Conservation (phyloP, 2,329 filamentous ascomycete species). For the Epichloe baconii region DNA sequence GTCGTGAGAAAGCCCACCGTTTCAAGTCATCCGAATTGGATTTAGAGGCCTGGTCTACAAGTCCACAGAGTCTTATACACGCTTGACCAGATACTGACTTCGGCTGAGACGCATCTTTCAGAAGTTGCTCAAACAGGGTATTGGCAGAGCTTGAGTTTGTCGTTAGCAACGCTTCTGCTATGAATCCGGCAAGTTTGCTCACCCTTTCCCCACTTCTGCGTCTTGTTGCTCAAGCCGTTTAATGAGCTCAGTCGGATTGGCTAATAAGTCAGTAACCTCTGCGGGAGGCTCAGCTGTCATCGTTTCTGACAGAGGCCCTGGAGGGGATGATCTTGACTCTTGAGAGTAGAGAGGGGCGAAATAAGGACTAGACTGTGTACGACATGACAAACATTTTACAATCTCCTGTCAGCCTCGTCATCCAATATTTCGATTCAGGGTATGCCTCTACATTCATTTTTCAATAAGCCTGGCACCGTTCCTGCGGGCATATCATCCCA, state of each 20-base stretch:
- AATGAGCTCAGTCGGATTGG: conserved; percentile 23
- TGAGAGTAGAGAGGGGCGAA: neutral
- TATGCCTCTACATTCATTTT: neutral
- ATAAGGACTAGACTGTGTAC: neutral
- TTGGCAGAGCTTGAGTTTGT: conserved; percentile 18
- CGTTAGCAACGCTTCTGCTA: conserved; percentile 1
- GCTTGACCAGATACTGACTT: conserved; percentile 42
- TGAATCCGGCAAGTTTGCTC: conserved; percentile 11
- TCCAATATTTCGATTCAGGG: neutral
- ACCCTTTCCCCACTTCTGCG: conserved; percentile 22
- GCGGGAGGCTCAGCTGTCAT: conserved; percentile 12
- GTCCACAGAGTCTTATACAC: conserved; percentile 45
- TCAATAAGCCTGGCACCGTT: neutral
- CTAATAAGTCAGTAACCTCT: conserved; percentile 20
- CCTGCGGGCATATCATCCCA: neutral
- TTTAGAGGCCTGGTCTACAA: conserved; percentile 45
- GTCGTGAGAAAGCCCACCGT: conserved; percentile 37
- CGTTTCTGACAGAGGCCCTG: neutral
- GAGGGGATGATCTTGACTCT: neutral
- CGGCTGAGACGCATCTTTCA: conserved; percentile 37
- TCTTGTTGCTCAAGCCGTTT: conserved; percentile 32
- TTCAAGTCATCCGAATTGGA: conserved; percentile 30
- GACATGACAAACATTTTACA: conserved; percentile 2
- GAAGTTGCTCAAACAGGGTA: conserved; percentile 33
- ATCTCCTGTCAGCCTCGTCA: neutral